phyloP scores from a whole-genome alignment of 352 stramenopile genomes.

The Pythium insidiosum region DNA sequence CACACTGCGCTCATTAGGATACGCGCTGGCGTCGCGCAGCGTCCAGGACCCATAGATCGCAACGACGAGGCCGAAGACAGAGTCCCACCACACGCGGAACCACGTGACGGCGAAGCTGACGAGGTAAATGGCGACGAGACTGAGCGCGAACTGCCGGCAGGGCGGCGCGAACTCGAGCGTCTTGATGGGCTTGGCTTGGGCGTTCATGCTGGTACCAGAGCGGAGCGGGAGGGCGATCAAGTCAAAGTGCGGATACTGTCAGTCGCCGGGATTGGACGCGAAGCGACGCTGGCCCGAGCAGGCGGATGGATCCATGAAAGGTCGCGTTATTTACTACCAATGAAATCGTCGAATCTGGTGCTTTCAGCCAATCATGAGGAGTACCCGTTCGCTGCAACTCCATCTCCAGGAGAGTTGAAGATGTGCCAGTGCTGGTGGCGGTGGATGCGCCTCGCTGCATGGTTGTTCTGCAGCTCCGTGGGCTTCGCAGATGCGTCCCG shows the following conservation, averaged over 20 bases:
- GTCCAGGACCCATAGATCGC: conserved; percentile 42
- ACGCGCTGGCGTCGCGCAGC: conserved; percentile 37
- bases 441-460: background rate
- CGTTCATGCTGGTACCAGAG: background rate
- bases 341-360: too few relatives aligned
- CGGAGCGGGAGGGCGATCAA: background rate
- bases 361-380: too few relatives aligned
- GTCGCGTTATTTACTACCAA: conserved; percentile 1
- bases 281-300: too few relatives aligned
- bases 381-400: too few relatives aligned
- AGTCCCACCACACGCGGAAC: conserved; percentile 81
- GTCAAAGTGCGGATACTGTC: background rate
- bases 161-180: conserved; percentile 56
- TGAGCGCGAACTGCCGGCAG: conserved; percentile 50
- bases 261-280: too few relatives aligned
- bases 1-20: too few relatives aligned
- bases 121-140: conserved; percentile 38
- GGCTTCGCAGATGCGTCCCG: background rate
- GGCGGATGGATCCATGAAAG: too few relatives aligned
- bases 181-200: conserved; percentile 17
- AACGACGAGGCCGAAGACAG: conserved; percentile 43
- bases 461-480: background rate
- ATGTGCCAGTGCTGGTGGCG: too few relatives aligned
- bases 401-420: too few relatives aligned
- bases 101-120: conserved; percentile 68